A percentile compares a stretch with the other conserved stretches of the same genome.
Conservation (phyloP, 2,329 filamentous ascomycete species). For the Juglanconis oblonga region DNA sequence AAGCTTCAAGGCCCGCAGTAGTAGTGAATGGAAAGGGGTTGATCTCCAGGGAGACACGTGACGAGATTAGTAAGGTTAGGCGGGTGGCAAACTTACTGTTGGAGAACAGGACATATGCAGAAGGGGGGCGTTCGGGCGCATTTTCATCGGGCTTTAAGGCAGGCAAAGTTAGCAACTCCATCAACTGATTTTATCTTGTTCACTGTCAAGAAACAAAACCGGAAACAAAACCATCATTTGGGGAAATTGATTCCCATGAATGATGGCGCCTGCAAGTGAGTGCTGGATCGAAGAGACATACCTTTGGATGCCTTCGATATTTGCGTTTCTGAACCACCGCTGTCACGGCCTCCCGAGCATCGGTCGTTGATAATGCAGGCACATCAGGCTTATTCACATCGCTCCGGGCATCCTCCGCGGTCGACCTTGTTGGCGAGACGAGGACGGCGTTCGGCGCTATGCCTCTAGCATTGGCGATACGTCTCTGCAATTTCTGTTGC, state of each 20-base stretch:
- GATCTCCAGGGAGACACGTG: neutral
- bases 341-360: constrained; percentile 41
- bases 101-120: constrained; percentile 82
- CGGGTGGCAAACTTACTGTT: constrained; percentile 60
- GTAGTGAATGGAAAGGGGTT: neutral
- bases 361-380: constrained; percentile 28
- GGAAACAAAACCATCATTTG: no score
- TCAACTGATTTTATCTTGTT: neutral
- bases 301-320: constrained; percentile 76
- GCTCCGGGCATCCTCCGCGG: constrained; percentile 50
- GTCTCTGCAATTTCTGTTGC: constrained; percentile 73
- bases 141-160: constrained; percentile 65
- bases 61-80: constrained; percentile 1
- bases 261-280: neutral
- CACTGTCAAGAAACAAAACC: neutral
- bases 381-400: constrained; percentile 52
- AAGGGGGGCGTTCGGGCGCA: constrained; percentile 76
- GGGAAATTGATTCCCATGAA: no score
- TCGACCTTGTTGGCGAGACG: constrained; percentile 46
- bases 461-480: constrained; percentile 72
- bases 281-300: constrained; percentile 30
- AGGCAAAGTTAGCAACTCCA: neutral
- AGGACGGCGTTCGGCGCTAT: constrained; percentile 53
- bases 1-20: neutral
- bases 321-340: constrained; percentile 62